Evolutionary conservation across 1,139 yeast genomes (phyloP), one percentile per base, ranked within the genome.

Genomic region (Suzukiozyma palmioleophila): DNA sequence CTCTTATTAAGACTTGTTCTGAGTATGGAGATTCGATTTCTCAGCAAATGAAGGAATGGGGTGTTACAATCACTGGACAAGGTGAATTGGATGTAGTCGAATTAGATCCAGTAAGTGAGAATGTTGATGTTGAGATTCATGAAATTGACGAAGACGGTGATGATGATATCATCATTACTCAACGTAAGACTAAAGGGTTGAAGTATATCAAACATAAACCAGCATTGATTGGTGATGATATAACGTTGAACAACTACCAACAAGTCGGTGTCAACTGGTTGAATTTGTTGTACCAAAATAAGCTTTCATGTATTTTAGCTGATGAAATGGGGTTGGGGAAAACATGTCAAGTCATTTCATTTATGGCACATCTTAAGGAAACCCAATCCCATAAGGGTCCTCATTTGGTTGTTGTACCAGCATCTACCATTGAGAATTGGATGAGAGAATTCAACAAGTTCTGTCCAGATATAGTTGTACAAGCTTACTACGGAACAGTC

Each of bases 261-360:
- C 92, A 89, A 53, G 95, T 92, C 14, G 99, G 99, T 37, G 68
- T 94, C 40, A 92, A 92, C 58, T 94, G 99, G 99, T 69, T 94
- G 40, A 76, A 83, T 48, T 61, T 92, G 40, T 69, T 94, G 30
- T 92, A 90, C 59, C 79, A 77, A 43, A 79, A 85, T 53, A 75
- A 79, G 18, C 69, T 92, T 42, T 88, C 97, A 8, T 90, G 98
- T 64, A 92, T 92, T 43, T 69, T 92, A 37, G 99, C 98, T 0
- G 99, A 92, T 63, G 99, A 92, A 60, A 89, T 90, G 97, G 97
- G 97, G 10, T 69, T 92, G 38, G 98, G 98, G 42, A 92, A 92
- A 58, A 92, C 97, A 0, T 85, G 96, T 60, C 97, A 92, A 63
- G 96, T 92, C 24, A 89, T 92, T 62, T 77, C 97, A n/a, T 90